These are phyloP conservation scores for Neocallimastix lanati DNA, from an alignment of 192 early-diverging fungal genomes.

Conservation along the genomic window DNA sequence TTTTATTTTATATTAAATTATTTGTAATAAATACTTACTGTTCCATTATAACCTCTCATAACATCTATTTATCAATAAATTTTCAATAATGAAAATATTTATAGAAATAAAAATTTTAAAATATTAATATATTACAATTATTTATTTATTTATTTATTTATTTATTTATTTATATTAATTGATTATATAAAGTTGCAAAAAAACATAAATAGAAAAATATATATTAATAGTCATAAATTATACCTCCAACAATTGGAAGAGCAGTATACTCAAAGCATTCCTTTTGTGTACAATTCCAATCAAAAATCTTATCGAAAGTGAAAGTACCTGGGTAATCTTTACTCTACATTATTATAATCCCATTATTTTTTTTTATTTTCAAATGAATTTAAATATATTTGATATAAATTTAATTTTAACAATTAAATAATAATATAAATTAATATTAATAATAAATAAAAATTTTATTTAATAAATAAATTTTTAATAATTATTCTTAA, in stretches of 20 bases:
- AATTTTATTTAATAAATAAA: no score
- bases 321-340: constrained; percentile 48
- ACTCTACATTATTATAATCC: constrained; percentile 12
- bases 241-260: constrained; percentile 80
- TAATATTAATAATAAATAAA: no score
- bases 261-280: constrained; percentile 84
- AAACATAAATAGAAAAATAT: constrained; percentile 5
- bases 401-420: no score
- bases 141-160: background rate
- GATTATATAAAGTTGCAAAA: no score
- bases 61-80: constrained; percentile 42
- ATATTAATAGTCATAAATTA: no score
- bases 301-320: constrained; percentile 85
- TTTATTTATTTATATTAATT: background rate
- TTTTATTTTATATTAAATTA: no score
- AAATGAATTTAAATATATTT: no score
- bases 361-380: no score
- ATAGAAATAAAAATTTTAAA: background rate
- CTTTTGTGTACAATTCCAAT: constrained; percentile 60
- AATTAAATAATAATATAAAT: no score
- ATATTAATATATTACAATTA: background rate
- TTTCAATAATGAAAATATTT: background rate
- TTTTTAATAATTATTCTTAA: no score
- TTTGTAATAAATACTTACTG: constrained; percentile 98
- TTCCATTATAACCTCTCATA: constrained; percentile 94